These are phyloP conservation scores for Galerina marginata DNA, from an alignment of 768 basidiomycete species.

Conservation along the genomic window DNA sequence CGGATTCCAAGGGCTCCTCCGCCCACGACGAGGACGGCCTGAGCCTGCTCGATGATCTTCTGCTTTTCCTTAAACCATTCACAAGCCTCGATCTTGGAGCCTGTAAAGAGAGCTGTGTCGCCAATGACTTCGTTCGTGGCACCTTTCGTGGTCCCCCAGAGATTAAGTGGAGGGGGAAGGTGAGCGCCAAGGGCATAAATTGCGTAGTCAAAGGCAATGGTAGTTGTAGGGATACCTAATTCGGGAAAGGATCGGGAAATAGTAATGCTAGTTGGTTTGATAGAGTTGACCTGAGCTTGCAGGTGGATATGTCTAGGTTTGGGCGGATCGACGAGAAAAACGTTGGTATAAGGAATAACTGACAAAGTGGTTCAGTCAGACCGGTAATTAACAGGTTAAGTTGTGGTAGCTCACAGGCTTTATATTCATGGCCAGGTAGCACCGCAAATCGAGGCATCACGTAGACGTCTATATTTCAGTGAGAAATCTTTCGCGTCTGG, in stretches of 20 bases:
- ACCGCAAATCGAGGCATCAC: slow-evolving; percentile 63
- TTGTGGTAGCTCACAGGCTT: slow-evolving; percentile 52
- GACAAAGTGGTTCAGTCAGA: neutral
- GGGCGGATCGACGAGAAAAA: slow-evolving; percentile 40
- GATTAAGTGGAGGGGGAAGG: slow-evolving; percentile 56
- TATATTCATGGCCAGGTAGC: slow-evolving; percentile 65
- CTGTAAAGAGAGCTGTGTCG: slow-evolving; percentile 33
- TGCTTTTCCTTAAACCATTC: slow-evolving; percentile 59
- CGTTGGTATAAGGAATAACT: slow-evolving; percentile 61
- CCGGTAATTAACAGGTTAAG: neutral
- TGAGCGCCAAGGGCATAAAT: slow-evolving; percentile 68
- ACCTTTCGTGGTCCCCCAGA: slow-evolving; percentile 46
- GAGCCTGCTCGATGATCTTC: slow-evolving; percentile 47
- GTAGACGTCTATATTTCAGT: slow-evolving; percentile 49
- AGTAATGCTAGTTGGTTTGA: slow-evolving; percentile 45
- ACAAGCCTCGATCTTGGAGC: slow-evolving; percentile 54
- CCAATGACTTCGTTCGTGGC: slow-evolving; percentile 3
- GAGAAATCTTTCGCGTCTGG: neutral
- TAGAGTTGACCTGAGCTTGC: slow-evolving; percentile 49
- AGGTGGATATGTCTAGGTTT: slow-evolving; percentile 40
- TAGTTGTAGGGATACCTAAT: slow-evolving; percentile 39
- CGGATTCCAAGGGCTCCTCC: slow-evolving; percentile 78
- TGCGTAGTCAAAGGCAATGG: slow-evolving; percentile 58
- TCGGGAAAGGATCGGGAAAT: slow-evolving; percentile 56
- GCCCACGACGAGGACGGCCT: slow-evolving; percentile 66